phyloP scores from a whole-genome alignment of 805 yeast species.

The Candida andamanensis region DNA sequence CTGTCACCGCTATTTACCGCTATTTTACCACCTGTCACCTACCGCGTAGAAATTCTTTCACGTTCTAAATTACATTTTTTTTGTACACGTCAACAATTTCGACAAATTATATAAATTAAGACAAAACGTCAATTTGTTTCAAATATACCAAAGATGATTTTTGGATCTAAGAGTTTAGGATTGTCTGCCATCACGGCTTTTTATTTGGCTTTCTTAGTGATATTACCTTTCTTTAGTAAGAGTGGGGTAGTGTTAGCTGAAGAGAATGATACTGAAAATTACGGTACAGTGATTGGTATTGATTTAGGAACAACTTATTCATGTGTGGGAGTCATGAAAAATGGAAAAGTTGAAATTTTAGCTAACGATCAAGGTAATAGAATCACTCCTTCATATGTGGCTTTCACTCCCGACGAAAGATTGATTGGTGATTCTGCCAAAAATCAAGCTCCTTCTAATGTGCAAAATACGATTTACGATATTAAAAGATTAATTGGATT shows the following conservation, averaged over 20 bases:
- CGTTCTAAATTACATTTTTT: too few relatives aligned
- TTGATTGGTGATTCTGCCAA: conserved; percentile 95
- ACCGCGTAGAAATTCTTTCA: too few relatives aligned
- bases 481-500: conserved; percentile 94
- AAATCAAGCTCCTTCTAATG: conserved; percentile 95
- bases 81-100: conserved; percentile 8
- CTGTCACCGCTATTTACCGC: too few relatives aligned
- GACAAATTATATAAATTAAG: not conserved
- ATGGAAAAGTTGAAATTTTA: conserved; percentile 89
- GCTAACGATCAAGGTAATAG: conserved; percentile 99
- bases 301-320: conserved; percentile 90
- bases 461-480: conserved; percentile 83
- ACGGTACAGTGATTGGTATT: conserved; percentile 60
- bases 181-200: conserved; percentile 25
- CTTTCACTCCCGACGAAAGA: conserved; percentile 90
- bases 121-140: not conserved
- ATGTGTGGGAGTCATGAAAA: conserved; percentile 92
- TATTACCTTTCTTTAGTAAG: conserved; percentile 31
- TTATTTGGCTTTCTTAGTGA: conserved; percentile 26
- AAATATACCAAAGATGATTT: conserved; percentile 4
- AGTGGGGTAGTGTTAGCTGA: conserved; percentile 11
- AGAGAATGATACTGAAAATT: conserved; percentile 28
- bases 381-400: conserved; percentile 94
- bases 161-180: conserved; percentile 15
- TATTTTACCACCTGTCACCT: too few relatives aligned